phyloP scores from a whole-genome alignment of 805 yeast species.

The Candida ulmi region DNA sequence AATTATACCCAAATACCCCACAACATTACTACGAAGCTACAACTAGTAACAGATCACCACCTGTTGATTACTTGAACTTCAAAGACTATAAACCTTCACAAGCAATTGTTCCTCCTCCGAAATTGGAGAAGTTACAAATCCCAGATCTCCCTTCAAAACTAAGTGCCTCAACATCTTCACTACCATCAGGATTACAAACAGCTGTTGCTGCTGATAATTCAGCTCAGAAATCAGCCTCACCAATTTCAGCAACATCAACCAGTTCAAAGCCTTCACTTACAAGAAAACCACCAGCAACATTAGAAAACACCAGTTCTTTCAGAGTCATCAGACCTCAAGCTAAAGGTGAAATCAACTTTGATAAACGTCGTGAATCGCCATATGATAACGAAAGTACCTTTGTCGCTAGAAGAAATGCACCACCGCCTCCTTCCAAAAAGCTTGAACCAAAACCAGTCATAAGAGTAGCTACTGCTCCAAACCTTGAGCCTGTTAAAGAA shows the following conservation, averaged over 20 bases:
- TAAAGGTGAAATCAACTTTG: slow-evolving; percentile 76
- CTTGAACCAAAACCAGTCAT: slow-evolving; percentile 4
- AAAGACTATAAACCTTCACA: slow-evolving; percentile 24
- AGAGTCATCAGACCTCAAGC: slow-evolving; percentile 59
- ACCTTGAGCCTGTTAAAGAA: slow-evolving; percentile 19
- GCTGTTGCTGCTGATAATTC: no score
- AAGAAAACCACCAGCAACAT: slow-evolving; percentile 10
- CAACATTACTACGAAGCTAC: slow-evolving; percentile 49
- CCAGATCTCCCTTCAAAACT: background rate
- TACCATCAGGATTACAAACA: no score
- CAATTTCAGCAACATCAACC: slow-evolving; percentile 4
- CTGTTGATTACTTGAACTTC: slow-evolving; percentile 50
- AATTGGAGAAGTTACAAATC: background rate
- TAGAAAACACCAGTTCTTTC: slow-evolving; percentile 39
- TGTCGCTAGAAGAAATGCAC: slow-evolving; percentile 67
- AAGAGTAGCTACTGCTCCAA: slow-evolving; percentile 3
- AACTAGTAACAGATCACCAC: slow-evolving; percentile 29
- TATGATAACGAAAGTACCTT: slow-evolving; percentile 44
- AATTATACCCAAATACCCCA: slow-evolving; percentile 60
- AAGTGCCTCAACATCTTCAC: background rate
- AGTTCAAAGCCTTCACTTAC: slow-evolving; percentile 7
- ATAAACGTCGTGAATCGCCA: slow-evolving; percentile 72
- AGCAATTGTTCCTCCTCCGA: background rate
- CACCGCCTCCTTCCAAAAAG: slow-evolving; percentile 41
- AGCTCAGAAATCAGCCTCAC: background rate